These are phyloP conservation scores for Xerocomellus chrysenteron DNA, from an alignment of 768 basidiomycete genomes.

Conservation along the genomic window DNA sequence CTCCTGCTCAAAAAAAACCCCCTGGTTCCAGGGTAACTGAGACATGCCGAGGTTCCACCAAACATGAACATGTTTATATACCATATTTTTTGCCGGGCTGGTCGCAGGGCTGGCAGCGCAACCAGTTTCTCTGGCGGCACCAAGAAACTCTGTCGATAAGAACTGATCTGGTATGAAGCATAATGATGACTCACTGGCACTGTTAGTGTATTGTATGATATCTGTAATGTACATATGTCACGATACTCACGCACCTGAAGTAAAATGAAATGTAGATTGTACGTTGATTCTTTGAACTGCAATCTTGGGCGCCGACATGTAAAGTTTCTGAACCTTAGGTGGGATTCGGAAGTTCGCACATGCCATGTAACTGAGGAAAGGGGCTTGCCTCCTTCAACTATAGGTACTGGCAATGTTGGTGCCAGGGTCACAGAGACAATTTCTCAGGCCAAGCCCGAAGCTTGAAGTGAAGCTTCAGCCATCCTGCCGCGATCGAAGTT, in stretches of 20 bases:
- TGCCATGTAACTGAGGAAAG: neutral
- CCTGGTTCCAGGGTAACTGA: constrained; percentile 19
- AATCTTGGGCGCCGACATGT: neutral
- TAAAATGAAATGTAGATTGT: constrained; percentile 14
- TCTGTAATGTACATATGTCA: constrained; percentile 7
- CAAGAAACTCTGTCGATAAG: constrained; percentile 11
- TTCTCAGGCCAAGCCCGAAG: too few relatives aligned
- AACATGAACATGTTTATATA: neutral
- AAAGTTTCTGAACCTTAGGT: too few relatives aligned
- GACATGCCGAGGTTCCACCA: neutral
- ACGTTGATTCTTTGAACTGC: neutral
- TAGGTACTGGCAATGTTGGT: too few relatives aligned
- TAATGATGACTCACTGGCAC: constrained; percentile 7
- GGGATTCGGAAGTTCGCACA: neutral
- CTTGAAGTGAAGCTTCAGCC: too few relatives aligned
- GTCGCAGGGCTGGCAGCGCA: constrained; percentile 2
- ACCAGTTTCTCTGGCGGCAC: constrained; percentile 19
- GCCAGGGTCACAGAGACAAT: too few relatives aligned
- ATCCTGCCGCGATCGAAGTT: too few relatives aligned
- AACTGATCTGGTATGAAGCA: constrained; percentile 2
- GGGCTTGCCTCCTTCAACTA: neutral
- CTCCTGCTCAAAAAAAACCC: neutral
- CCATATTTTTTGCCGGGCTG: neutral
- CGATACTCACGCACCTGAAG: neutral
- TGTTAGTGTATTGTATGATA: constrained; percentile 21